Conservation (phyloP, 805 yeast genomes). For the Suhomyces faveliae region DNA sequence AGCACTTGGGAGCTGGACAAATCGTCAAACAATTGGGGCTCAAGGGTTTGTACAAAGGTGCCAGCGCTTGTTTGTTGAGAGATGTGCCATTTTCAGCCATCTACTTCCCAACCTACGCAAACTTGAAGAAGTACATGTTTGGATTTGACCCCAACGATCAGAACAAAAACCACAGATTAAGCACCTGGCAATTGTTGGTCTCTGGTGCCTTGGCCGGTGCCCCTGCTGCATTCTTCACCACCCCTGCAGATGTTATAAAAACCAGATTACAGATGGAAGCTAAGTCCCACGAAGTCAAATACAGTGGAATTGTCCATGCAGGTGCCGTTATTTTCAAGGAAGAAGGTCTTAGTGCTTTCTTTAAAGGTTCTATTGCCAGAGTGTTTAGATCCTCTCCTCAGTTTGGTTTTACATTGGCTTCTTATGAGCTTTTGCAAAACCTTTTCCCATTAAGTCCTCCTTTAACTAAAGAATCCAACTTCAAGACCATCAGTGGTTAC, state of each 20-base stretch:
- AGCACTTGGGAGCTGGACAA: conserved; percentile 56
- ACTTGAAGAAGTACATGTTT: conserved; percentile 78
- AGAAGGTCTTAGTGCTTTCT: conserved; percentile 83
- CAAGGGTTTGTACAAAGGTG: conserved; percentile 87
- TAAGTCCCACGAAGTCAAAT: conserved; percentile 71
- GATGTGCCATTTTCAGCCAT: conserved; percentile 97
- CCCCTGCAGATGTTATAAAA: conserved; percentile 96
- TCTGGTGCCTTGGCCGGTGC: conserved; percentile 97
- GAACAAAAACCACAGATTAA: conserved; percentile 56
- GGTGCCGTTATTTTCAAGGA: conserved; percentile 69
- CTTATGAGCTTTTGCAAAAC: conserved; percentile 85
- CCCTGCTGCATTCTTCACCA: conserved; percentile 95
- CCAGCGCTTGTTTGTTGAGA: conserved; percentile 83
- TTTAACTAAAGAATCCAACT: conserved; percentile 41
- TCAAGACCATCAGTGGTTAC: conserved; percentile 44
- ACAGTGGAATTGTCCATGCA: conserved; percentile 77
- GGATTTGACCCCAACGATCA: conserved; percentile 74
- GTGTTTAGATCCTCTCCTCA: conserved; percentile 95
- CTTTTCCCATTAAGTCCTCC: conserved; percentile 67
- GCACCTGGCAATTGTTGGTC: conserved; percentile 77
- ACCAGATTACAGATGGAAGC: conserved; percentile 89
- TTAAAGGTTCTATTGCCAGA: conserved; percentile 96
- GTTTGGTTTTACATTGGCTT: conserved; percentile 96
- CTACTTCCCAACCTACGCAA: conserved; percentile 96
- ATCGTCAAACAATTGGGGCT: conserved; percentile 80